Evolutionary conservation across 345 rosid species (phyloP).

Genomic region (Durio zibethinus): DNA sequence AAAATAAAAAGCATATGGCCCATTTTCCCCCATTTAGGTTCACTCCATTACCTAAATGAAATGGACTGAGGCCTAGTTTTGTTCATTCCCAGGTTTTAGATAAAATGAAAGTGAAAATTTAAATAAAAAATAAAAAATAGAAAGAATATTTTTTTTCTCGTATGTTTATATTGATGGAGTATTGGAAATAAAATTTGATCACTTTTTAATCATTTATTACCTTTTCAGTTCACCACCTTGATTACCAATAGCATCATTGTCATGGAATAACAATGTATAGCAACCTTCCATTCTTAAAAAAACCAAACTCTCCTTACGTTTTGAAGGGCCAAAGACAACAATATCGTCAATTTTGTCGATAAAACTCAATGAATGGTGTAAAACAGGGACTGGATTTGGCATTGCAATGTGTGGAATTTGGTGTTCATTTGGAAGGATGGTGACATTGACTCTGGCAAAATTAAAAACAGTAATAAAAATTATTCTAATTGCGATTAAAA

Average conservation of each 20-base stretch:
- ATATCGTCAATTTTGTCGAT: conserved; percentile 21
- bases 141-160: no score
- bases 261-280: not conserved
- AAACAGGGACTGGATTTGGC: conserved; percentile 32
- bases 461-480: no score
- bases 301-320: not conserved
- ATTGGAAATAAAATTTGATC: no score
- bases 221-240: not conserved
- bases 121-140: no score
- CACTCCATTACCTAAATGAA: not conserved
- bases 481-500: no score
- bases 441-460: no score
- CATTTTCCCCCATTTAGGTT: not conserved
- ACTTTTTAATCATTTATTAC: no score
- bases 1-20: not conserved
- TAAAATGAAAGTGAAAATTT: no score
- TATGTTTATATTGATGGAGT: no score
- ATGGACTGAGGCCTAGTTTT: not conserved
- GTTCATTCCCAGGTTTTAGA: no score
- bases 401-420: conserved; percentile 29
- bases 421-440: no score
- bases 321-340: conserved; percentile 28
- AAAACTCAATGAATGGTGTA: conserved; percentile 9
- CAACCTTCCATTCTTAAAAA: not conserved
- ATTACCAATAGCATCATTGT: not conserved